phyloP scores from a whole-genome alignment of 176 grass and related monocot species.

The Thinopyrum elongatum region DNA sequence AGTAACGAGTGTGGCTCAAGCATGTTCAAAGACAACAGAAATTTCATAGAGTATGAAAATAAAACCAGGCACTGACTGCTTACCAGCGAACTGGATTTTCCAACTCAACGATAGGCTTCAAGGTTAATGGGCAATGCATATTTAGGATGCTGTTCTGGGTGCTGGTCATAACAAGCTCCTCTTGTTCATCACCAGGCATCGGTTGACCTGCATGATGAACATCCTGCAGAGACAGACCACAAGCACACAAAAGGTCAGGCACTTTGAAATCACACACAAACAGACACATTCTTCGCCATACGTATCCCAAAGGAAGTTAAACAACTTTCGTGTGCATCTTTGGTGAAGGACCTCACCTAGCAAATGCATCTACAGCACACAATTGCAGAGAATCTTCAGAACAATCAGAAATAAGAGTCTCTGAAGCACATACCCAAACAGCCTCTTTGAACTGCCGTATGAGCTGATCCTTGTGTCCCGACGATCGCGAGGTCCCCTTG shows the following conservation, averaged over 20 bases:
- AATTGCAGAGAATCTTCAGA: background rate
- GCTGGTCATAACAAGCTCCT: slow-evolving; percentile 89
- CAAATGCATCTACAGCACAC: slow-evolving; percentile 1
- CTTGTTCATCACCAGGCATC: slow-evolving; percentile 96
- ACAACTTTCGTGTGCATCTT: background rate
- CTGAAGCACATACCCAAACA: slow-evolving; percentile 62
- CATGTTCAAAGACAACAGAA: background rate
- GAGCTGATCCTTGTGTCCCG: slow-evolving; percentile 45
- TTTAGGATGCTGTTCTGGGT: slow-evolving; percentile 69
- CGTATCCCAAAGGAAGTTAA: background rate
- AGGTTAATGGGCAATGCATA: slow-evolving; percentile 64
- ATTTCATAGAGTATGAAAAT: background rate
- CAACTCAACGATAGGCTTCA: slow-evolving; percentile 74
- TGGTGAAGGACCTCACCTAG: background rate
- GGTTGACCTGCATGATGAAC: slow-evolving; percentile 82
- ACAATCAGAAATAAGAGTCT: background rate
- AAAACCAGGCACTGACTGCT: background rate
- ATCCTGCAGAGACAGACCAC: slow-evolving; percentile 49
- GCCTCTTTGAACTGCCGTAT: slow-evolving; percentile 74
- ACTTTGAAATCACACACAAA: background rate
- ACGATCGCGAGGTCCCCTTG: slow-evolving; percentile 38
- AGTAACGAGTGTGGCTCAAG: background rate
- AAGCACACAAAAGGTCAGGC: background rate
- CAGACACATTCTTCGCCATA: background rate
- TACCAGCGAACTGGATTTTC: slow-evolving; percentile 83